Percentiles rank a stretch among this genome's conserved stretches.
Conservation (phyloP, 768 basidiomycete genomes). For the Xerocomellus chrysenteron region DNA sequence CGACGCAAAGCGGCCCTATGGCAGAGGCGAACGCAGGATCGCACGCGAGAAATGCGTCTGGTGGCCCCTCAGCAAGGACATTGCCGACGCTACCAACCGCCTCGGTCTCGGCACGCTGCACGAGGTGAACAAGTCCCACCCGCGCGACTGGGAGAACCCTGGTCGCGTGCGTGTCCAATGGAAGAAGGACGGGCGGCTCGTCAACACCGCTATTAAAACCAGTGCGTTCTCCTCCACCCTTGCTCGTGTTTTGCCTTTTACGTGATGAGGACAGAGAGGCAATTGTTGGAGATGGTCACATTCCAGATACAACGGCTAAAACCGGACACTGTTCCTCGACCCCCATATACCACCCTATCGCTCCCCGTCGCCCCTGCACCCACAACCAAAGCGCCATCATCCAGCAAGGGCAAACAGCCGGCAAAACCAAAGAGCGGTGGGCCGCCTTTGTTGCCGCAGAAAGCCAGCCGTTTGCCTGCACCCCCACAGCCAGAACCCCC, state of each 20-base stretch:
- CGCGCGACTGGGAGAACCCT: constrained; percentile 97
- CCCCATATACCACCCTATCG: constrained; percentile 51
- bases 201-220: constrained; percentile 69
- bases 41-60: constrained; percentile 76
- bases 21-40: constrained; percentile 80
- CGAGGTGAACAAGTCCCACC: constrained; percentile 89
- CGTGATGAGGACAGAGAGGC: constrained; percentile 56
- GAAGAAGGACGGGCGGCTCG: constrained; percentile 73
- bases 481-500: constrained; percentile 78
- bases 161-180: constrained; percentile 92
- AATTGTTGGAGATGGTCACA: constrained; percentile 72
- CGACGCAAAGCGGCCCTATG: constrained; percentile 90
- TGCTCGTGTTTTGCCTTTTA: not conserved
- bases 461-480: constrained; percentile 51
- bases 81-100: constrained; percentile 77
- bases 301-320: constrained; percentile 71
- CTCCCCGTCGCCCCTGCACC: constrained; percentile 29
- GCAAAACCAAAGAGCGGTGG: constrained; percentile 46
- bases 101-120: constrained; percentile 81
- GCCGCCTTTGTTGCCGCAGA: constrained; percentile 26
- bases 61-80: constrained; percentile 95
- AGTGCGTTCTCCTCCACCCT: constrained; percentile 48
- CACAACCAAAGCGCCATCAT: constrained; percentile 31
- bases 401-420: constrained; percentile 50
- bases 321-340: constrained; percentile 65